A percentile compares a stretch with the other conserved stretches of the same genome.
These are phyloP conservation scores for Dryadomyces quercivorus DNA, from an alignment of 2,329 filamentous ascomycete species.

Conservation along the genomic window DNA sequence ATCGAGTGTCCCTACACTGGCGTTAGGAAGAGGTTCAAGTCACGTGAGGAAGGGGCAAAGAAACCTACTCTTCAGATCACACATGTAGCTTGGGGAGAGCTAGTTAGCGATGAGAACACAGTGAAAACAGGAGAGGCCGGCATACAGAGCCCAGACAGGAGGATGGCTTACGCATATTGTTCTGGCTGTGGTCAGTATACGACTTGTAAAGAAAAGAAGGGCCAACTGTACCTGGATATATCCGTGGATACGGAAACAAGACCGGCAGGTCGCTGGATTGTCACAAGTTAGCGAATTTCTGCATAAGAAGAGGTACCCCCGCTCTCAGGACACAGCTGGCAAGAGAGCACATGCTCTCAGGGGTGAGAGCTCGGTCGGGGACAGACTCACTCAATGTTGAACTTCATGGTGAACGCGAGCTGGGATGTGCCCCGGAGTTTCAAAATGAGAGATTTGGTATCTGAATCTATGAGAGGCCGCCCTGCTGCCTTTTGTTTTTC, in stretches of 20 bases:
- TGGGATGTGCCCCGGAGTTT: not conserved
- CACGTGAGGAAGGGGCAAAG: too few relatives aligned
- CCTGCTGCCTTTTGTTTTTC: not conserved
- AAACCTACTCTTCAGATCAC: conserved; percentile 39
- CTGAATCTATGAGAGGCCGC: not conserved
- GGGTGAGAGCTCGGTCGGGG: not conserved
- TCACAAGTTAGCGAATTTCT: not conserved
- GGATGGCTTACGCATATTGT: conserved; percentile 32
- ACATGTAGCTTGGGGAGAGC: conserved; percentile 34
- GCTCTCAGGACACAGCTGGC: not conserved
- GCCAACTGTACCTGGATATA: conserved; percentile 25
- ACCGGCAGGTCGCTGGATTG: conserved; percentile 36
- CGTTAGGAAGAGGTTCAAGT: not conserved
- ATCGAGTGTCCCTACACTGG: conserved; percentile 59
- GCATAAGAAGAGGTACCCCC: not conserved
- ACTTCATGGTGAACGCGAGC: conserved; percentile 27
- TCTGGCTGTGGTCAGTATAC: conserved; percentile 20
- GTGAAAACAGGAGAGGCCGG: too few relatives aligned
- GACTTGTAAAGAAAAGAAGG: not conserved
- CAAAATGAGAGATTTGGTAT: not conserved
- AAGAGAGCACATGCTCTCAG: not conserved
- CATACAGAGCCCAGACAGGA: not conserved
- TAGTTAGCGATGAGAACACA: not conserved
- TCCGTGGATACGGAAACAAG: conserved; percentile 45
- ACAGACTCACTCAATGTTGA: conserved; percentile 34